A percentile compares a stretch with the other conserved stretches of the same genome.
These are phyloP conservation scores for Linnemannia schmuckeri DNA, from an alignment of 192 early-diverging fungal genomes.

Conservation along the genomic window DNA sequence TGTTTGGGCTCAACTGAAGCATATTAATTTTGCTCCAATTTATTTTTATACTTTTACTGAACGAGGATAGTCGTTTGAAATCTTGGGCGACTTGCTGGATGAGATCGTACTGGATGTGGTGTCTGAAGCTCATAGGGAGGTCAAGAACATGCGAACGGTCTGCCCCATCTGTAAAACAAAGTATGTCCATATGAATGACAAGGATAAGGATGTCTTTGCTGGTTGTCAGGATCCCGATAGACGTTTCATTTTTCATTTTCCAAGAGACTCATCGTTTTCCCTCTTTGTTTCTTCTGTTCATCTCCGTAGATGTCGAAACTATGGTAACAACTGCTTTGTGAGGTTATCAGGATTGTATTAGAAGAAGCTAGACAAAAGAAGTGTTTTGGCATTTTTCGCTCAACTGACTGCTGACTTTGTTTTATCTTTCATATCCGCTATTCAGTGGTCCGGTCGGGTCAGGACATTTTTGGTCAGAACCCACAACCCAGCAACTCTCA, in stretches of 20 bases:
- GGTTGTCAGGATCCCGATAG: not conserved
- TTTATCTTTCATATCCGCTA: not conserved
- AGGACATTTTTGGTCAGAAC: conserved; percentile 78
- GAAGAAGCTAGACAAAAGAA: not conserved
- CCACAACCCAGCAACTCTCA: conserved; percentile 67
- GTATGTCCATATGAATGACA: conserved; percentile 58
- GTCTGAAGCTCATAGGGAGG: conserved; percentile 79
- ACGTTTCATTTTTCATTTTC: not conserved
- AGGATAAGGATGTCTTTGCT: not conserved
- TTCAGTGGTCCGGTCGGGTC: conserved; percentile 60
- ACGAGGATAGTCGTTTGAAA: conserved; percentile 61
- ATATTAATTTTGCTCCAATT: not conserved
- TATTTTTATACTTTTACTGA: not conserved
- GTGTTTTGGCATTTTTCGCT: not conserved
- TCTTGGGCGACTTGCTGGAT: conserved; percentile 79
- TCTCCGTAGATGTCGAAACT: conserved; percentile 48
- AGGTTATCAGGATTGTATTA: not conserved
- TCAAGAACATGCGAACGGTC: conserved; percentile 66
- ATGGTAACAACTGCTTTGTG: conserved; percentile 16
- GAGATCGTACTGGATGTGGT: conserved; percentile 80
- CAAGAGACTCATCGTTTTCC: conserved; percentile 7
- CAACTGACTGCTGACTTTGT: not conserved
- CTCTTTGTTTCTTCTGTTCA: not conserved
- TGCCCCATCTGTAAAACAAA: conserved; percentile 84
- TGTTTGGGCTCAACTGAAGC: not conserved